These are phyloP conservation scores for Colletotrichum godetiae DNA, from an alignment of 2,329 filamentous ascomycete species.

Conservation along the genomic window DNA sequence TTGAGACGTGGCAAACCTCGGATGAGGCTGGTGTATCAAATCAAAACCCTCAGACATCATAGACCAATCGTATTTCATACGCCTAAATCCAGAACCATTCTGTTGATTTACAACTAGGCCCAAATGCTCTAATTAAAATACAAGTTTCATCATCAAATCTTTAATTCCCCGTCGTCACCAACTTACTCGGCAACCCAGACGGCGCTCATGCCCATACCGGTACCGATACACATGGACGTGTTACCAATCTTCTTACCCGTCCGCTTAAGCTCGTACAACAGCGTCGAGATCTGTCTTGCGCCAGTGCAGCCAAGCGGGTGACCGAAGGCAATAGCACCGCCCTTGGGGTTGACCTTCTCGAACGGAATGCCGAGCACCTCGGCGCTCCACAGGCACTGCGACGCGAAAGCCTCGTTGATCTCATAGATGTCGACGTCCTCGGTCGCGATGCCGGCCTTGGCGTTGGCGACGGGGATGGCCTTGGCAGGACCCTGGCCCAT, in stretches of 20 bases:
- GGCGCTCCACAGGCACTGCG: slow-evolving; percentile 92
- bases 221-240: slow-evolving; percentile 96
- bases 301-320: slow-evolving; percentile 96
- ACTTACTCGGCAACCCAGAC: slow-evolving; percentile 92
- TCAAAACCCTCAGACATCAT: background rate
- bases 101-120: slow-evolving; percentile 27
- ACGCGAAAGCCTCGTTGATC: slow-evolving; percentile 99
- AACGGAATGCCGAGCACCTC: slow-evolving; percentile 85
- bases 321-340: slow-evolving; percentile 94
- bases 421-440: slow-evolving; percentile 97
- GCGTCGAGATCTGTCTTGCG: slow-evolving; percentile 90
- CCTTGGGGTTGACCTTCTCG: slow-evolving; percentile 97
- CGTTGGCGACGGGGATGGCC: slow-evolving; percentile 91
- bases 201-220: slow-evolving; percentile 97
- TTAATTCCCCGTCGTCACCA: background rate
- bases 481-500: slow-evolving; percentile 98
- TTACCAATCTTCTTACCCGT: slow-evolving; percentile 88
- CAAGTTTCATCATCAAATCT: background rate
- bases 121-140: slow-evolving; percentile 30
- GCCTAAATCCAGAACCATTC: slow-evolving; percentile 23
- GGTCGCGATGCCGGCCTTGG: slow-evolving; percentile 86
- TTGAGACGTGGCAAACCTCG: too few species aligned
- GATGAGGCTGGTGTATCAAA: background rate
- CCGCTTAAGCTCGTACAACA: slow-evolving; percentile 89
- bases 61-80: slow-evolving; percentile 21